phyloP scores from a whole-genome alignment of 78 protist species.

The Polysphondylium violaceum region DNA sequence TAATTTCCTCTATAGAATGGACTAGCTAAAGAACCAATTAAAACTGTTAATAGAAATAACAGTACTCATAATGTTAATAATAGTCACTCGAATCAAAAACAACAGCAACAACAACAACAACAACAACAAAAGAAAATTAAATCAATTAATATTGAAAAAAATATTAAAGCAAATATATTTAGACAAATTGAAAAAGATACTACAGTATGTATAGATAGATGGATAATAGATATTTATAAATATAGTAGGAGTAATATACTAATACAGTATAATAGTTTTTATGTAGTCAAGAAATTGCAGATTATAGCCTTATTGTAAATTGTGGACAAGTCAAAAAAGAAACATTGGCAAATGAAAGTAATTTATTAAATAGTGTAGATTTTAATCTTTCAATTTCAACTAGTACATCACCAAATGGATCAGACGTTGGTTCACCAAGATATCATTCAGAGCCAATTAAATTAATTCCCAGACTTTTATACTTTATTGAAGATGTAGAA shows the following conservation, averaged over 20 bases:
- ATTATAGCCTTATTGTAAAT: slow-evolving; percentile 47
- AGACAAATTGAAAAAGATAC: slow-evolving; percentile 71
- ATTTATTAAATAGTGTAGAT: too few relatives aligned
- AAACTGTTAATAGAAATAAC: too few relatives aligned
- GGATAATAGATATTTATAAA: background rate
- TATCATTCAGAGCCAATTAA: slow-evolving; percentile 39
- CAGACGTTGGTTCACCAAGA: slow-evolving; percentile 4
- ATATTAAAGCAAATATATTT: slow-evolving; percentile 5
- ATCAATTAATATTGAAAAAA: slow-evolving; percentile 17
- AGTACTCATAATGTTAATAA: background rate
- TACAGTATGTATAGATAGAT: slow-evolving; percentile 9
- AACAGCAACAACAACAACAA: background rate
- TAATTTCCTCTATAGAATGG: background rate
- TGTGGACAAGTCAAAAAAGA: background rate
- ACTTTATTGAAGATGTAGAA: slow-evolving; percentile 68
- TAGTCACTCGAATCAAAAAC: background rate
- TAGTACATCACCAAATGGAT: slow-evolving; percentile 16
- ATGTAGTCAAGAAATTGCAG: slow-evolving; percentile 35
- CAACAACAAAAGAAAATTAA: background rate
- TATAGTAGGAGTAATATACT: background rate
- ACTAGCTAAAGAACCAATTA: too few relatives aligned
- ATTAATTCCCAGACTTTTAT: slow-evolving; percentile 56
- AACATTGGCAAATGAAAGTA: background rate
- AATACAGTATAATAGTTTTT: slow-evolving; percentile 15
- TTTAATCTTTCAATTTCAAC: slow-evolving; percentile 18